Conservation (phyloP, 2,329 filamentous ascomycete species). For the Clathrospora elynae region DNA sequence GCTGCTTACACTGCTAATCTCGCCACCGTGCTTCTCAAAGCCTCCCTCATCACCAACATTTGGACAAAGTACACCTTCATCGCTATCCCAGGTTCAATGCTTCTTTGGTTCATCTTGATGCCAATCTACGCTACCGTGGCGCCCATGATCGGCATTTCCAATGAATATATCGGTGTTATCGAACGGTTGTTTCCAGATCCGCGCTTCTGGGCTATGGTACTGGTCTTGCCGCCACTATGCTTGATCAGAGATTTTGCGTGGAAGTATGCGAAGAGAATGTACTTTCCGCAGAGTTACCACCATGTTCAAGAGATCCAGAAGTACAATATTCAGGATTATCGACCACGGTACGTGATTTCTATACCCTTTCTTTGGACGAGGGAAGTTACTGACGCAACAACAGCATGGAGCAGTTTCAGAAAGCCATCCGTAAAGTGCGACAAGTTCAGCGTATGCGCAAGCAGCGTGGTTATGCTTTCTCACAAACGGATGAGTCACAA, state of each 20-base stretch:
- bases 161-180: constrained; percentile 84
- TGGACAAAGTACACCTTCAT: constrained; percentile 99
- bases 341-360: constrained; percentile 72
- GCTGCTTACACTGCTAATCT: constrained; percentile 94
- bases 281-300: constrained; percentile 92
- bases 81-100: constrained; percentile 90
- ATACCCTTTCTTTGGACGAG: background rate
- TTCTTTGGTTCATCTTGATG: constrained; percentile 89
- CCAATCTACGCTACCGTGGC: constrained; percentile 86
- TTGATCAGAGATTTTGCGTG: constrained; percentile 87
- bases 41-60: constrained; percentile 90
- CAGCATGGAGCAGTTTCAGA: constrained; percentile 99
- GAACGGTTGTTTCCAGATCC: constrained; percentile 79
- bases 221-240: constrained; percentile 79
- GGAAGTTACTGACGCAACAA: constrained; percentile 3
- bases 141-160: constrained; percentile 78
- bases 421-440: constrained; percentile 96
- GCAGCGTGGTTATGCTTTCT: constrained; percentile 97
- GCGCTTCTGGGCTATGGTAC: constrained; percentile 88
- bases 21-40: constrained; percentile 91
- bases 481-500: constrained; percentile 94
- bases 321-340: constrained; percentile 99
- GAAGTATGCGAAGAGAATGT: constrained; percentile 99
- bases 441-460: constrained; percentile 99
- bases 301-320: constrained; percentile 99